Evolutionary conservation across 1,139 yeast species (phyloP).

Genomic region (Lodderomyces theae): DNA sequence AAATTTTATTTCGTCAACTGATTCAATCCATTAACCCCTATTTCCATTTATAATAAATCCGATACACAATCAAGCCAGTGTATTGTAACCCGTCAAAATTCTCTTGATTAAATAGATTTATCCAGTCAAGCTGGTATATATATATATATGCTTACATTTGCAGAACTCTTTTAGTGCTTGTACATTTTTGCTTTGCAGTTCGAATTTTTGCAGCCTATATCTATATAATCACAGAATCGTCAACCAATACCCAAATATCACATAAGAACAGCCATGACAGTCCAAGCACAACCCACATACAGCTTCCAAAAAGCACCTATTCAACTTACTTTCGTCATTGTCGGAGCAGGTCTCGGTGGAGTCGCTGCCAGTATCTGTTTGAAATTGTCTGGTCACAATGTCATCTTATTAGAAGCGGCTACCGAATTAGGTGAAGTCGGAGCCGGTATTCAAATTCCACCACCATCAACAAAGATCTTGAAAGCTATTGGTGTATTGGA

Average conservation of each 20-base stretch:
- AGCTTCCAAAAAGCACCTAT: slow-evolving; percentile 9
- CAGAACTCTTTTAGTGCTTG: no score
- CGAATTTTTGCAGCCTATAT: no score
- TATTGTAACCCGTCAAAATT: no score
- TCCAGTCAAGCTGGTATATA: no score
- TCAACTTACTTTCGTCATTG: slow-evolving; percentile 9
- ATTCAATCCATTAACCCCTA: no score
- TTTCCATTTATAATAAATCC: slow-evolving; percentile 2
- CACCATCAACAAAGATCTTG: slow-evolving; percentile 26
- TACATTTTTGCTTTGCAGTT: no score
- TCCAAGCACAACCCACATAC: neutral
- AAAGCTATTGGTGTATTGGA: slow-evolving; percentile 24
- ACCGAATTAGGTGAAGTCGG: slow-evolving; percentile 37
- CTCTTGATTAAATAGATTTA: no score
- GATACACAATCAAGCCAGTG: no score
- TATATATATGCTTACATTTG: no score
- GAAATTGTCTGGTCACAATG: slow-evolving; percentile 31
- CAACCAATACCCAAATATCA: neutral
- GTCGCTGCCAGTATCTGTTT: slow-evolving; percentile 34
- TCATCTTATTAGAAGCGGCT: slow-evolving; percentile 31
- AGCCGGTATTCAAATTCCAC: slow-evolving; percentile 40
- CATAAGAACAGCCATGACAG: neutral
- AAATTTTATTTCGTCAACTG: no score
- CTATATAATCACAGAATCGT: no score
- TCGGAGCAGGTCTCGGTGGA: slow-evolving; percentile 41